Evolutionary conservation across 1,284 basidiomycete species (phyloP).

Genomic region (Ustilago curta): DNA sequence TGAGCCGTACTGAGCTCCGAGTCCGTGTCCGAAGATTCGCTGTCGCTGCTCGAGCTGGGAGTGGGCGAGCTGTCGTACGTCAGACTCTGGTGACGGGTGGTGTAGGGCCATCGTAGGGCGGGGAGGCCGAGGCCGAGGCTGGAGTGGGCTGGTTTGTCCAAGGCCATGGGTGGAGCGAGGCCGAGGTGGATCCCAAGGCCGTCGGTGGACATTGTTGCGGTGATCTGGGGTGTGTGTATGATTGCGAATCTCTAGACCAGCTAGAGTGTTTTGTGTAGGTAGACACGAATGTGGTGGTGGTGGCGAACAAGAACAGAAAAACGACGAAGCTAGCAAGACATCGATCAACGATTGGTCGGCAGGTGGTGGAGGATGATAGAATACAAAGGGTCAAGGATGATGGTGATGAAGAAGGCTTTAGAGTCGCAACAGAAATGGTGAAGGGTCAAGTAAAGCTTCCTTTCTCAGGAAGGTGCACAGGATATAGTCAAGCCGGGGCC

Average conservation of each 20-base stretch:
- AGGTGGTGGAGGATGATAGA: neutral
- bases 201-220: constrained; percentile 4
- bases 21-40: constrained; percentile 14
- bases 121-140: constrained; percentile 76
- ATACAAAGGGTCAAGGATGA: neutral
- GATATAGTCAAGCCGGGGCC: neutral
- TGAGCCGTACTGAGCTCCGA: neutral
- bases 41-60: constrained; percentile 4
- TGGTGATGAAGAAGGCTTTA: neutral
- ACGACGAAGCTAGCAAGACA: constrained; percentile 4
- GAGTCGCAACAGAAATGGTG: neutral
- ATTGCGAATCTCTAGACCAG: constrained; percentile 20
- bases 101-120: constrained; percentile 31
- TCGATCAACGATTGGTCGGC: constrained; percentile 32
- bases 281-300: too few relatives aligned
- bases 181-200: constrained; percentile 21
- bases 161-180: constrained; percentile 77
- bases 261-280: constrained; percentile 10
- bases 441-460: neutral
- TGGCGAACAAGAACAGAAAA: neutral
- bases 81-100: constrained; percentile 8
- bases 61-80: constrained; percentile 33
- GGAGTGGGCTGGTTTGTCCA: constrained; percentile 74
- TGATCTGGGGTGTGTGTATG: neutral
- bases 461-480: neutral